These are phyloP conservation scores for Mortierella antarctica DNA, from an alignment of 192 early-diverging fungal genomes.

Conservation along the genomic window DNA sequence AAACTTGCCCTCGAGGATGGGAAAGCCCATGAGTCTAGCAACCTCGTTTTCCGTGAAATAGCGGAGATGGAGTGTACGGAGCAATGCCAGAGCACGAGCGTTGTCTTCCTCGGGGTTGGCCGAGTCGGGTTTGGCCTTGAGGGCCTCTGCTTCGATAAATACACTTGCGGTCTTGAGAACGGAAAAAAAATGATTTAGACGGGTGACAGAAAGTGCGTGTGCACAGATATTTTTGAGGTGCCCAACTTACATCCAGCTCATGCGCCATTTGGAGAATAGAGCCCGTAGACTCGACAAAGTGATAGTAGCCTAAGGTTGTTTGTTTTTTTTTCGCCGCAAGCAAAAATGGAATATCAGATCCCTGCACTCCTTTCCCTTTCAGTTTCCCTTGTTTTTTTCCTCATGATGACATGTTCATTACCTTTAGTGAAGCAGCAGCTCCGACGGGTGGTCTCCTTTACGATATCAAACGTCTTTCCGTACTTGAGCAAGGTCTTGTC, in stretches of 20 bases:
- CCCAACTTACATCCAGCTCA: conserved; percentile 58
- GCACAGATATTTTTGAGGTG: not conserved
- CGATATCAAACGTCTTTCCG: conserved; percentile 71
- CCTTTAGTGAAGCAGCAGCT: conserved; percentile 89
- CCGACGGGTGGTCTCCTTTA: conserved; percentile 66
- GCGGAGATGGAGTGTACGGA: conserved; percentile 55
- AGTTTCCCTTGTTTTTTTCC: no score
- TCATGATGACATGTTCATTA: not conserved
- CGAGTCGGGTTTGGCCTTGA: conserved; percentile 17
- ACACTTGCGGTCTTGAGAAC: conserved; percentile 36
- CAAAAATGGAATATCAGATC: no score
- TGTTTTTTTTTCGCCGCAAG: no score
- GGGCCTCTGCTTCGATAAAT: conserved; percentile 46
- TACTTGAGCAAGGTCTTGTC: conserved; percentile 65
- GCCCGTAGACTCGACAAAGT: conserved; percentile 70
- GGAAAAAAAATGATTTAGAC: not conserved
- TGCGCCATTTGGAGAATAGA: conserved; percentile 65
- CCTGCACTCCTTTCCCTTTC: no score
- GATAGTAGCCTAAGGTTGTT: conserved; percentile 68
- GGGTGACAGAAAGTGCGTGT: not conserved
- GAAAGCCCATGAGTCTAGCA: conserved; percentile 85
- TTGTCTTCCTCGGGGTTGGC: conserved; percentile 30
- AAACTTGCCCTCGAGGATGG: conserved; percentile 62
- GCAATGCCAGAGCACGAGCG: conserved; percentile 44
- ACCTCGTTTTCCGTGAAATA: conserved; percentile 75